These are phyloP conservation scores for Aspergillus eucalypticola DNA, from an alignment of 2,329 filamentous ascomycete species.

Conservation along the genomic window DNA sequence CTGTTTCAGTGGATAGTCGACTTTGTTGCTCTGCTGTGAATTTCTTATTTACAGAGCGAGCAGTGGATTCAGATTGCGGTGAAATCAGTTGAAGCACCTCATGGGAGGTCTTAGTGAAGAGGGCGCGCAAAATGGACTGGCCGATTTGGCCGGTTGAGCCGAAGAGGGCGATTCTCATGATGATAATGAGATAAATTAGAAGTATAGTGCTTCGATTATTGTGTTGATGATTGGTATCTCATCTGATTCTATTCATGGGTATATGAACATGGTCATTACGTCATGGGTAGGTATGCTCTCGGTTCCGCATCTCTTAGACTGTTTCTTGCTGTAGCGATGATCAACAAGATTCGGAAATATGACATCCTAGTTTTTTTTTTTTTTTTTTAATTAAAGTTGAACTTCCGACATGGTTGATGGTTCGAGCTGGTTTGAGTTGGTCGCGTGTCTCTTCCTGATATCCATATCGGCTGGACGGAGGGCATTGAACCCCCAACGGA, in stretches of 20 bases:
- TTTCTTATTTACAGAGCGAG: neutral
- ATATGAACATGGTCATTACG: neutral
- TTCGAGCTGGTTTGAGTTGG: too few species aligned
- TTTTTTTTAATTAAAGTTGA: too few species aligned
- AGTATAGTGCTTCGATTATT: too few species aligned
- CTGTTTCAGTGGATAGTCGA: neutral
- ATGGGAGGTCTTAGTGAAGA: constrained; percentile 1
- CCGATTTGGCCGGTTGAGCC: constrained; percentile 8
- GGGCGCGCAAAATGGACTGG: neutral
- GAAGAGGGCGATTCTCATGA: constrained; percentile 4
- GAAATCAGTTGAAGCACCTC: neutral
- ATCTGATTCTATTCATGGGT: neutral
- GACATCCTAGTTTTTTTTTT: too few species aligned
- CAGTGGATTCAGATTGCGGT: neutral
- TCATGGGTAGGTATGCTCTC: neutral
- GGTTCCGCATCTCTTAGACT: too few species aligned
- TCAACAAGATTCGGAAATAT: too few species aligned
- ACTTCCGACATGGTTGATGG: too few species aligned
- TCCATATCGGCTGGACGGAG: too few species aligned
- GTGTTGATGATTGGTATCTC: too few species aligned
- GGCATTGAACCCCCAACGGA: too few species aligned
- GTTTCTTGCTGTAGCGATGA: too few species aligned
- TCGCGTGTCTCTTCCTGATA: too few species aligned
- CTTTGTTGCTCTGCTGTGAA: neutral
- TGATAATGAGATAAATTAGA: neutral